Percentiles rank a stretch among this genome's conserved stretches.
phyloP scores from a whole-genome alignment of 306 rosid genomes.

The Nissolia schottii region DNA sequence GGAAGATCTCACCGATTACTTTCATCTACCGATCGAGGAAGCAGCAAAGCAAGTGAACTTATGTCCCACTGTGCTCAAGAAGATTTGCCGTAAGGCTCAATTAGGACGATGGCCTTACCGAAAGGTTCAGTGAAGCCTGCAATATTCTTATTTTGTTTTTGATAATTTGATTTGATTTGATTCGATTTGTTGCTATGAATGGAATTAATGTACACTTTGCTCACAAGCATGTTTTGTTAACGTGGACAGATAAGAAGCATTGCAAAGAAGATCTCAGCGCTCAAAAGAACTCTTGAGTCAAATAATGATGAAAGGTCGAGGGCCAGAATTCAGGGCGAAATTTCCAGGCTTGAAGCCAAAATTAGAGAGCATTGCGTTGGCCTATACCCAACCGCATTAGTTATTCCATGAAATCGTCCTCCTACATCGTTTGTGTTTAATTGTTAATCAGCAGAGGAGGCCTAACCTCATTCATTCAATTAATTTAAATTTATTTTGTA shows the following conservation, averaged over 20 bases:
- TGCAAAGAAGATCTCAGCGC: conserved; percentile 29
- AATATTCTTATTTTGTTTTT: background rate
- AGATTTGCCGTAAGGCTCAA: conserved; percentile 52
- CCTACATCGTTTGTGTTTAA: too few species aligned
- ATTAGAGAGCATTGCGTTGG: conserved; percentile 35
- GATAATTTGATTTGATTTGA: too few species aligned
- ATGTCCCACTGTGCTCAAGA: conserved; percentile 67
- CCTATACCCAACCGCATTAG: conserved; percentile 21
- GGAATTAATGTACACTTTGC: background rate
- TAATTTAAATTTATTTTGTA: background rate
- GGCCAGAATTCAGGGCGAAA: conserved; percentile 41
- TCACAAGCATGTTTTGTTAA: background rate
- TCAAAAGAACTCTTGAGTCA: conserved; percentile 18
- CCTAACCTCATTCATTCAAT: too few species aligned
- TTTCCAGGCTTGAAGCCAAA: conserved; percentile 42
- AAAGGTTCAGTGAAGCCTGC: conserved; percentile 51
- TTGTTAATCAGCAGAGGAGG: too few species aligned
- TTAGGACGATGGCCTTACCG: conserved; percentile 74
- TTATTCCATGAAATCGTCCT: background rate
- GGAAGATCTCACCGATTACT: conserved; percentile 36
- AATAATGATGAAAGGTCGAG: conserved; percentile 15
- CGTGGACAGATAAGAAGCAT: conserved; percentile 44
- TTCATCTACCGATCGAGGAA: conserved; percentile 54
- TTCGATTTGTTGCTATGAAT: background rate
- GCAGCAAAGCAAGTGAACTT: conserved; percentile 43